A percentile compares a stretch with the other conserved stretches of the same genome.
These are phyloP conservation scores for Komagataella pseudopastoris DNA, from an alignment of 805 yeast species.

Conservation along the genomic window DNA sequence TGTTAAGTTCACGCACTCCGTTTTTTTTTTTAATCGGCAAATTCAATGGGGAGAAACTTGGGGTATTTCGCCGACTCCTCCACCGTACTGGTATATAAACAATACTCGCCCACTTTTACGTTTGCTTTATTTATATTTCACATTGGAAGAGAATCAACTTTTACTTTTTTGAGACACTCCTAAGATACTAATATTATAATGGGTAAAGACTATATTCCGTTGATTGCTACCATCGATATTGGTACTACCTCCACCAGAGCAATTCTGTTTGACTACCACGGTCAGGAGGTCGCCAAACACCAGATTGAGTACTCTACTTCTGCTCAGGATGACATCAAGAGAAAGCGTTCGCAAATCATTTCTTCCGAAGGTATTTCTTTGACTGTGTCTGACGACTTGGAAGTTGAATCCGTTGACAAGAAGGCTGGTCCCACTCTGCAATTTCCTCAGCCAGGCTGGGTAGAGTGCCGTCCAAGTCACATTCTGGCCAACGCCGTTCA, in stretches of 20 bases:
- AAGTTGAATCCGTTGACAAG: constrained; percentile 44
- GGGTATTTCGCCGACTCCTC: background rate
- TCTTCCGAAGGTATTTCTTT: constrained; percentile 67
- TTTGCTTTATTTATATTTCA: background rate
- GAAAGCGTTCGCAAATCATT: constrained; percentile 39
- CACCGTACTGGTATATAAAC: background rate
- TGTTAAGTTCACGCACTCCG: background rate
- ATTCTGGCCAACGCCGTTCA: constrained; percentile 68
- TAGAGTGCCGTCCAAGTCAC: constrained; percentile 82
- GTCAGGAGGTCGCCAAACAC: constrained; percentile 73
- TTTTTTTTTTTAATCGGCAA: background rate
- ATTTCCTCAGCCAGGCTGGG: constrained; percentile 85
- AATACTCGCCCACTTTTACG: background rate
- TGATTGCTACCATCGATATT: constrained; percentile 67
- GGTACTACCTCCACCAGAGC: constrained; percentile 92
- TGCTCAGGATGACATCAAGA: constrained; percentile 4
- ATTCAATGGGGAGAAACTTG: background rate
- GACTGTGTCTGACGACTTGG: constrained; percentile 37
- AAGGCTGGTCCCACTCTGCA: constrained; percentile 54
- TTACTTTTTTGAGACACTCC: background rate
- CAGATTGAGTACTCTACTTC: constrained; percentile 82
- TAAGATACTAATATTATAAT: background rate
- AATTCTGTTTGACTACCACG: constrained; percentile 60
- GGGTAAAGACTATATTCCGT: constrained; percentile 13
- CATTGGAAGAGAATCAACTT: background rate